Evolutionary conservation across 192 early-diverging fungal species (phyloP), one percentile per base, ranked within the genome.

Genomic region (Phlyctochytrium bullatum): DNA sequence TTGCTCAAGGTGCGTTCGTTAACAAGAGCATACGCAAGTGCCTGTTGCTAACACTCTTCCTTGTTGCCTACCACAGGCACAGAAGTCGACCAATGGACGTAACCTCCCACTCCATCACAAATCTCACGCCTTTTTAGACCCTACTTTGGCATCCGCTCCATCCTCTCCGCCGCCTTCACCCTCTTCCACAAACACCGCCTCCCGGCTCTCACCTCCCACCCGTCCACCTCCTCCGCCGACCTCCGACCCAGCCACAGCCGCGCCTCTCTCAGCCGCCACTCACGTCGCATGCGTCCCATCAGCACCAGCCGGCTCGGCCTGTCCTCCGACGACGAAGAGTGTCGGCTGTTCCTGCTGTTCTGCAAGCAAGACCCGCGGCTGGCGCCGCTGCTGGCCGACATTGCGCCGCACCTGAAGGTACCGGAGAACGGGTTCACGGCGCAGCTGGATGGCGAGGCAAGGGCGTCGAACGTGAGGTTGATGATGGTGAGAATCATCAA

Each of bases 121-220:
- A 14, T 20, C 20, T 47, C 40, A 47, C 20, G 10, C 20, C 40
- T 47, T 47, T 14, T 20, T 20, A 57, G 27, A 10, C 54, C 54
- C 6, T 57, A 57, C 27, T 57, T 57, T 57, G 54, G 54, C 54
- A 10, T 57, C 54, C 54, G 54, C 54, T 6, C 54, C 27, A 10
- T 57, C 54, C 54, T 57, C 12, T 20, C 54, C 54, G 10, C 6
- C 27, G 27, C 25, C 27, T 27, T 57, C 16, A 57, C 12, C 20
- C 25, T 10, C 14, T 6, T 57, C 20, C 10, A 10, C 27, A 27
- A 25, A 57, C 4, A 14, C 4, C 12, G 20, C n/a, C n/a, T n/a
- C n/a, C n/a, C n/a, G n/a, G n/a, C n/a, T n/a, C n/a, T n/a, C n/a
- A n/a, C n/a, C n/a, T n/a, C n/a, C n/a, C n/a, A n/a, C n/a, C n/a